These are phyloP conservation scores for Rosa persica DNA, from an alignment of 306 rosid genomes.

Conservation along the genomic window DNA sequence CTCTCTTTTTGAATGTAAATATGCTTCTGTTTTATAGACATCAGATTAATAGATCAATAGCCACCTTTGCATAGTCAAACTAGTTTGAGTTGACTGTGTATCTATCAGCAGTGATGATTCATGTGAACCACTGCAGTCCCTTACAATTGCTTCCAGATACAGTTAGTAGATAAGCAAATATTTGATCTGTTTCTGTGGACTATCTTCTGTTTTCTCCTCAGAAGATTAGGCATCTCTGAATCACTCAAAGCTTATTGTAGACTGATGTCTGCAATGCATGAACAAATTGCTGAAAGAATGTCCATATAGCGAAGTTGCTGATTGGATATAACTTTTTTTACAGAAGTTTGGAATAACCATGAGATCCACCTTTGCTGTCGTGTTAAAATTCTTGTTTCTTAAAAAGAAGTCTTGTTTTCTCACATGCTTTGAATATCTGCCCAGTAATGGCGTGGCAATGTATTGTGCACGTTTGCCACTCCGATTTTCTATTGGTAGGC, in stretches of 20 bases:
- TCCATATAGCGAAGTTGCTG: neutral
- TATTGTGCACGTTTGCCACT: neutral
- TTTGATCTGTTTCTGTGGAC: neutral
- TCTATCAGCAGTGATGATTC: neutral
- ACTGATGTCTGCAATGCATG: neutral
- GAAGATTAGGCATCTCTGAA: too few species aligned
- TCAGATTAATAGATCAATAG: neutral
- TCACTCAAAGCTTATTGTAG: too few species aligned
- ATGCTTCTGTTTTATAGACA: neutral
- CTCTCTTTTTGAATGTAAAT: conserved; percentile 23
- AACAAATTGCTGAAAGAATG: neutral
- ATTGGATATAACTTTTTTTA: too few species aligned
- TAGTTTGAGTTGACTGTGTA: neutral
- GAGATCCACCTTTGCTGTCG: neutral
- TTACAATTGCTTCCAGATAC: neutral
- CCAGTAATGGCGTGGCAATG: neutral
- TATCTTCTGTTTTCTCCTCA: too few species aligned
- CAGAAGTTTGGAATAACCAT: neutral
- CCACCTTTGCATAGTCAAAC: neutral
- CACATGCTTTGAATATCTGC: neutral
- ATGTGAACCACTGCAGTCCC: neutral
- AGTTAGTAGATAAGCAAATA: too few species aligned
- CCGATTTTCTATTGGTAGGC: neutral
- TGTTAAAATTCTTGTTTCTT: too few species aligned
- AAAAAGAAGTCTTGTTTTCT: too few species aligned